These are phyloP conservation scores for Lachnellula occidentalis DNA, from an alignment of 2,329 filamentous ascomycete species.

Conservation along the genomic window DNA sequence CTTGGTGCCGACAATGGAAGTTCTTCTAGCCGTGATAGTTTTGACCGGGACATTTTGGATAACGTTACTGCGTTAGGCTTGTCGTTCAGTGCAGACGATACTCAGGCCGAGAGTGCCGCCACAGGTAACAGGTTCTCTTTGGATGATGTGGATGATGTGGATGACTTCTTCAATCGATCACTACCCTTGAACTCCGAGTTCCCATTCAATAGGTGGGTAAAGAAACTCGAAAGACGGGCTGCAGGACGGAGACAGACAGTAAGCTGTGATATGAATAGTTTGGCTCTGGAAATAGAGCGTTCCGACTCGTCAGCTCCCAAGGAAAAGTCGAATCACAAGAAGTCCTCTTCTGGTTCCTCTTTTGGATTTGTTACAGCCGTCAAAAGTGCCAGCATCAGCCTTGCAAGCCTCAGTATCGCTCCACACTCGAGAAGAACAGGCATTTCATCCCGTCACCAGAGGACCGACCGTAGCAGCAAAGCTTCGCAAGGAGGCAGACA, in stretches of 20 bases:
- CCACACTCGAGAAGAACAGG: slow-evolving; percentile 53
- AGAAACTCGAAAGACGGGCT: slow-evolving; percentile 57
- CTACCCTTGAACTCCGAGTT: slow-evolving; percentile 12
- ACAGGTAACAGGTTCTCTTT: slow-evolving; percentile 23
- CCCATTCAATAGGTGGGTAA: slow-evolving; percentile 71
- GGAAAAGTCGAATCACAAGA: slow-evolving; percentile 39
- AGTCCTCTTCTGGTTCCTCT: slow-evolving; percentile 68
- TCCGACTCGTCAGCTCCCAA: slow-evolving; percentile 34
- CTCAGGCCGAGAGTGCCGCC: slow-evolving; percentile 1
- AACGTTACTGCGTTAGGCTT: slow-evolving; percentile 39
- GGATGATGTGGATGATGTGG: slow-evolving; percentile 22
- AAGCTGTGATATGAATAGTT: slow-evolving; percentile 28
- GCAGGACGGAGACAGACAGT: slow-evolving; percentile 37
- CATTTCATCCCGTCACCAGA: slow-evolving; percentile 49
- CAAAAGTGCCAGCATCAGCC: slow-evolving; percentile 74
- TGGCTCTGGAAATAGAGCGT: slow-evolving; percentile 11
- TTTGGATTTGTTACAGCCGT: slow-evolving; percentile 75
- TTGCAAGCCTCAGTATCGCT: slow-evolving; percentile 65
- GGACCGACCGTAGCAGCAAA: slow-evolving; percentile 57
- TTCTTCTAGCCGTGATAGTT: slow-evolving; percentile 30
- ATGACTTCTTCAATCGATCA: slow-evolving; percentile 11
- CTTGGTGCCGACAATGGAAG: slow-evolving; percentile 21
- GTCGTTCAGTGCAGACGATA: slow-evolving; percentile 32
- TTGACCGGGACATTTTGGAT: slow-evolving; percentile 33
- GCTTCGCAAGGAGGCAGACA: slow-evolving; percentile 55